These are phyloP conservation scores for Neopestalotiopsis sp. DNA, from an alignment of 2,329 filamentous ascomycete species.

Conservation along the genomic window DNA sequence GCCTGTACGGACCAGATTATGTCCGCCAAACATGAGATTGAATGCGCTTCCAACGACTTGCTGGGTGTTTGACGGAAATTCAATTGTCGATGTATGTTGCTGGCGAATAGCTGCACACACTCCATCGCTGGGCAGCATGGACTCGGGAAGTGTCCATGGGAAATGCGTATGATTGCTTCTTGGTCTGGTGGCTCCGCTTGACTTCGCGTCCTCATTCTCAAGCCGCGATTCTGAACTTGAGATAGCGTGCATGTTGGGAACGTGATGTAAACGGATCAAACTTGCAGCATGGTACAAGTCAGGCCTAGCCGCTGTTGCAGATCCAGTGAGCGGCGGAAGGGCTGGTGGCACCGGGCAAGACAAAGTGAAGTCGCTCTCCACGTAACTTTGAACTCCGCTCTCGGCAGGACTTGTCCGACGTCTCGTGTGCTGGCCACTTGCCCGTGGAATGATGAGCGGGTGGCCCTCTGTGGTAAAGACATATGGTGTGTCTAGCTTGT, in stretches of 20 bases:
- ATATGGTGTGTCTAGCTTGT: slow-evolving; percentile 82
- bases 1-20: slow-evolving; percentile 51
- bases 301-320: slow-evolving; percentile 75
- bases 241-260: slow-evolving; percentile 65
- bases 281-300: slow-evolving; percentile 91
- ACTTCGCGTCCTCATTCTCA: slow-evolving; percentile 22
- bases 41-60: slow-evolving; percentile 46
- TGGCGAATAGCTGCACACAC: slow-evolving; percentile 75
- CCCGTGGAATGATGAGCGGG: slow-evolving; percentile 80
- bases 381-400: slow-evolving; percentile 39
- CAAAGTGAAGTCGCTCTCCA: slow-evolving; percentile 54
- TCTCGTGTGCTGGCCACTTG: slow-evolving; percentile 31
- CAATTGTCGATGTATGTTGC: slow-evolving; percentile 71
- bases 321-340: slow-evolving; percentile 71
- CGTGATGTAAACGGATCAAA: slow-evolving; percentile 79
- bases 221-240: not conserved
- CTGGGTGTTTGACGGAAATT: slow-evolving; percentile 60
- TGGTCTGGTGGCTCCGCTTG: slow-evolving; percentile 40
- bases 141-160: slow-evolving; percentile 86
- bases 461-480: slow-evolving; percentile 98
- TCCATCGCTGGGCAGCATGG: slow-evolving; percentile 76
- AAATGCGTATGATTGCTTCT: slow-evolving; percentile 84
- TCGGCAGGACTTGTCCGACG: slow-evolving; percentile 28
- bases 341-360: slow-evolving; percentile 70
- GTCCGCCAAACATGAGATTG: slow-evolving; percentile 50